Base-by-base conservation (phyloP, 768 basidiomycete species). In the Boletus sensibilis region DNA sequence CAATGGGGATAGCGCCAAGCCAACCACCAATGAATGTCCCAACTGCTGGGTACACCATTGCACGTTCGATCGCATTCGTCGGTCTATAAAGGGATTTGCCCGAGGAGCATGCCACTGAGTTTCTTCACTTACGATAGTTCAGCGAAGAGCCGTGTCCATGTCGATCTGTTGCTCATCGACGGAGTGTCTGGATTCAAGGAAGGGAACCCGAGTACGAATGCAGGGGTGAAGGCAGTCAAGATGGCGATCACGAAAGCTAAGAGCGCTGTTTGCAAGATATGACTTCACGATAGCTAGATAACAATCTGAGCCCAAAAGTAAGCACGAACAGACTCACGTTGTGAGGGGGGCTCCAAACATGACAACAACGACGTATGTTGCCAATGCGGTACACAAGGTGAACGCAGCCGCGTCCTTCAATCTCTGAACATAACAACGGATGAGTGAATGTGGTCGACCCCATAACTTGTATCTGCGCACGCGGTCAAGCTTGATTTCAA, bases 1-100 rank as follows among this genome's bases (percentile, higher is more conserved):
- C 90, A 44, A 94, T 87, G 2, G 93, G 91, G 44, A 95, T 77
- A 11, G 82, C 84, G 16, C 94, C 94, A 14, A 81, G 35, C 95
- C 94, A 97, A 42, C 82, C 78, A 6, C 95, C 96, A 20, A 86
- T 29, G 41, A 89, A 60, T 0, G 90, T 76, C 39, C 92, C 92
- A 25, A 87, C 65, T 12, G 82, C 81, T 16, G 96, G 92, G 64
- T 91, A 94, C 18, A 95, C 81, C 21, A 96, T 69, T 0, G 85
- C 84, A 50, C 87, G 78, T 70, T 98, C 96, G 27, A 90, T 66
- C 4, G 86, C 78, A n/a, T 82, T 86, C 59, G 78, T 81, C 21
- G 75, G 72, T 37, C 84, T 87, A 60, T 48, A 35, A 49, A 53
- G 41, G 43, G 37, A 38, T 64, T 57, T 50, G 13, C 1, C 4